Percentiles rank a stretch among this genome's conserved stretches.
Conservation (phyloP, 2,329 filamentous ascomycete genomes). For the Fusarium tuaranense region DNA sequence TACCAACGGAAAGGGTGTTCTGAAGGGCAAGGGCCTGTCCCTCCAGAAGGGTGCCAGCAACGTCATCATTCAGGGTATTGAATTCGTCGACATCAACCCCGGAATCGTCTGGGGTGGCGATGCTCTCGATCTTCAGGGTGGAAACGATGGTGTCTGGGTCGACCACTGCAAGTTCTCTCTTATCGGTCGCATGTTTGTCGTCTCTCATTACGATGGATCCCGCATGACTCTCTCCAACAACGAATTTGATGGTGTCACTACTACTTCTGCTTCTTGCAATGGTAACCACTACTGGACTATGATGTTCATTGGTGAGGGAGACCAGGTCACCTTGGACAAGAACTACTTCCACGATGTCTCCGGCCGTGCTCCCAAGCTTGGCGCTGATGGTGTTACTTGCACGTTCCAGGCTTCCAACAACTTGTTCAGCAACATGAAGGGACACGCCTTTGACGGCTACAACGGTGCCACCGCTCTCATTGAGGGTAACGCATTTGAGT, state of each 20-base stretch:
- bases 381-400: constrained; percentile 30
- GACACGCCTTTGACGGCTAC: constrained; percentile 65
- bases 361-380: constrained; percentile 49
- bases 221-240: constrained; percentile 53
- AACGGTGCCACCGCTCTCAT: constrained; percentile 44
- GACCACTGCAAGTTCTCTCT: constrained; percentile 54
- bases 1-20: constrained; percentile 38
- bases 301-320: constrained; percentile 47
- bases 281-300: constrained; percentile 49
- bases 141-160: constrained; percentile 47
- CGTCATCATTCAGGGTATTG: constrained; percentile 64
- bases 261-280: constrained; percentile 45
- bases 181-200: constrained; percentile 56
- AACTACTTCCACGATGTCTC: constrained; percentile 46
- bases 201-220: constrained; percentile 49
- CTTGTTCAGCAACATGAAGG: constrained; percentile 44
- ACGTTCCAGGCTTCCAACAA: constrained; percentile 46
- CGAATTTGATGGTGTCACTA: constrained; percentile 53
- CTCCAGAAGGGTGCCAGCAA: constrained; percentile 58
- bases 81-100: constrained; percentile 58
- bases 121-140: constrained; percentile 53
- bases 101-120: constrained; percentile 48
- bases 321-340: constrained; percentile 40
- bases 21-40: constrained; percentile 56
- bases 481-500: constrained; percentile 46